Percentiles rank a stretch among this genome's conserved stretches.
These are phyloP conservation scores for Penicillium glabrum DNA, from an alignment of 2,329 filamentous ascomycete species.

Conservation along the genomic window DNA sequence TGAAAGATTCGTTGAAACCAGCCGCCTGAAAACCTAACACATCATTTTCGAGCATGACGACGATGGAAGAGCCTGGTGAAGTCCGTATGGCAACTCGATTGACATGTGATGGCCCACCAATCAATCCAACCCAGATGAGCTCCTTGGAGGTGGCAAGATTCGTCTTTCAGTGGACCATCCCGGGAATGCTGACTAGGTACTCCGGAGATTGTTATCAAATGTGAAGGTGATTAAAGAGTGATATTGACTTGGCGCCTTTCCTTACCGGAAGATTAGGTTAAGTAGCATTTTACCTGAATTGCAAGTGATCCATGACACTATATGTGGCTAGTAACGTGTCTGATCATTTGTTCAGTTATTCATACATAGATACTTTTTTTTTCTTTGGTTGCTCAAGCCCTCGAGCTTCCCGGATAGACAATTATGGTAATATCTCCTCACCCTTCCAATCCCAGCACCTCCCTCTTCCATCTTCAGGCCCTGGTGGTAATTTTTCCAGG, in stretches of 20 bases:
- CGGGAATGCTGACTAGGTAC: not conserved
- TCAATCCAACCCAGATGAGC: not conserved
- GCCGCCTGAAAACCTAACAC: not conserved
- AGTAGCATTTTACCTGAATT: no score
- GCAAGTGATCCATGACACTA: no score
- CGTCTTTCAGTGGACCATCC: not conserved
- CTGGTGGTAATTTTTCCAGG: slow-evolving; percentile 44
- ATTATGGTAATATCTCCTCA: slow-evolving; percentile 51
- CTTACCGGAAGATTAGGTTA: no score
- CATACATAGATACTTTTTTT: no score
- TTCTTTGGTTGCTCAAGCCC: no score
- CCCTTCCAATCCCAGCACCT: slow-evolving; percentile 70
- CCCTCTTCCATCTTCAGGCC: slow-evolving; percentile 53
- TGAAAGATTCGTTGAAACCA: not conserved
- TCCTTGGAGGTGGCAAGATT: not conserved
- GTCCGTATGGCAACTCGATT: not conserved
- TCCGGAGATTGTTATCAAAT: not conserved
- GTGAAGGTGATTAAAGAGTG: no score
- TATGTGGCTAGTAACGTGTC: no score
- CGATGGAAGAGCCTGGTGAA: not conserved
- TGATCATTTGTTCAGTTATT: no score
- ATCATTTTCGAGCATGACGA: not conserved
- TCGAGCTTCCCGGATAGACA: no score
- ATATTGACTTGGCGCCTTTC: no score
- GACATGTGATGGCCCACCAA: not conserved